These are phyloP conservation scores for Trichosporon sp. DNA, from an alignment of 1,284 basidiomycete species.

Conservation along the genomic window DNA sequence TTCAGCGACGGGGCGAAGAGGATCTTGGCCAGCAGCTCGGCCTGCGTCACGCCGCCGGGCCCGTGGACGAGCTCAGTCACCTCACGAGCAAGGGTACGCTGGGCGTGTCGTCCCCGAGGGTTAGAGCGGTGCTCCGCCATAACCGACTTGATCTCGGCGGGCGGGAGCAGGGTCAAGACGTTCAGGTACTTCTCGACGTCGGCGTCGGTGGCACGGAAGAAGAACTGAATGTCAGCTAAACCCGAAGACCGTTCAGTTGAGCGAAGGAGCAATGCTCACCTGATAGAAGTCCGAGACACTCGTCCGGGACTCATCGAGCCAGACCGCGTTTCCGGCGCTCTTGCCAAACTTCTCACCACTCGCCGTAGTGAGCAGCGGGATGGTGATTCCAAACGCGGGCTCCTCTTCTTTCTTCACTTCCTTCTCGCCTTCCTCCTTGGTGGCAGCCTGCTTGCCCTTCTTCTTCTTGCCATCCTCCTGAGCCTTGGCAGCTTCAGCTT, in stretches of 20 bases:
- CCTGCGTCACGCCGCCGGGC: constrained; percentile 59
- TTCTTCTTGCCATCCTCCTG: constrained; percentile 29
- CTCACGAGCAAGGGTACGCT: constrained; percentile 79
- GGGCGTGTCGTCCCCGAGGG: constrained; percentile 69
- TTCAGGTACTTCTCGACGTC: constrained; percentile 81
- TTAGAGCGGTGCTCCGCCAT: constrained; percentile 65
- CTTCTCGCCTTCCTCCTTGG: constrained; percentile 29
- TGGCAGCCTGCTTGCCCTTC: constrained; percentile 19
- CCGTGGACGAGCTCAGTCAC: constrained; percentile 86
- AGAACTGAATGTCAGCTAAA: constrained; percentile 68
- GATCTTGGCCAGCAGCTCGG: constrained; percentile 65
- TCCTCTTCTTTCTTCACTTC: constrained; percentile 43
- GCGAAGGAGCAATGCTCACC: constrained; percentile 60
- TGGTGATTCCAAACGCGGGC: constrained; percentile 81
- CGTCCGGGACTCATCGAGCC: constrained; percentile 76
- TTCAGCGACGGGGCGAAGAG: constrained; percentile 63
- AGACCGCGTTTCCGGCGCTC: constrained; percentile 92
- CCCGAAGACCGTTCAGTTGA: not conserved
- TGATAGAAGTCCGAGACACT: constrained; percentile 90
- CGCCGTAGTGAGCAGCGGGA: constrained; percentile 87
- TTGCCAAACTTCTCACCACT: constrained; percentile 97
- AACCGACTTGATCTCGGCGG: constrained; percentile 64
- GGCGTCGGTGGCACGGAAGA: constrained; percentile 76
- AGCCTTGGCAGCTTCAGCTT: constrained; percentile 29
- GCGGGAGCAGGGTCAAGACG: constrained; percentile 77